phyloP scores from a whole-genome alignment of 257 asterid genomes.

The Lithospermum erythrorhizon region DNA sequence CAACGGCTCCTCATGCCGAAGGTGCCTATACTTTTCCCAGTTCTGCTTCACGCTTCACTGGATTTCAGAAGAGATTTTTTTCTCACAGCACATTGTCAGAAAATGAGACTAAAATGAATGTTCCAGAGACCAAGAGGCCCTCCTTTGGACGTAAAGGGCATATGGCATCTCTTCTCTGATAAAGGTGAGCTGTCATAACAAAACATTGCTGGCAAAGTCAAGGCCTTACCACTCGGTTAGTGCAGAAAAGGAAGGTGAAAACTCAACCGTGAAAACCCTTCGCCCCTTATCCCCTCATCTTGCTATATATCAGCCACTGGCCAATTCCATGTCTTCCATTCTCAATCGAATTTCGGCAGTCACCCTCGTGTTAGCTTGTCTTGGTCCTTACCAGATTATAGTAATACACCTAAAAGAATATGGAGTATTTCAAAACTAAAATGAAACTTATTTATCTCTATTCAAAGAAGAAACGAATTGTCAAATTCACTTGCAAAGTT shows the following conservation, averaged over 20 bases:
- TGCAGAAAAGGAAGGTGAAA: neutral
- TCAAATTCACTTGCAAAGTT: no score
- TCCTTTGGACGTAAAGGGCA: neutral
- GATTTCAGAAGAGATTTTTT: neutral
- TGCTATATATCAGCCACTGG: slow-evolving; percentile 5
- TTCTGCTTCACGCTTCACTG: neutral
- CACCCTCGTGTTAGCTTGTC: neutral
- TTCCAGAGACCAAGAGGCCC: neutral
- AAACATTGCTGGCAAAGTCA: neutral
- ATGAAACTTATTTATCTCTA: no score
- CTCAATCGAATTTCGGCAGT: slow-evolving; percentile 2
- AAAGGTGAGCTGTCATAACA: neutral
- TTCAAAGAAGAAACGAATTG: no score
- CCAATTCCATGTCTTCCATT: slow-evolving; percentile 6
- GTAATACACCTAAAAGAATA: no score
- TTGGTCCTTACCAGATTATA: slow-evolving; percentile 5
- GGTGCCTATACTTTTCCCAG: neutral
- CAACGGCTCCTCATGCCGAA: neutral
- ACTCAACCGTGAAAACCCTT: neutral
- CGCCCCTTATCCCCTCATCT: slow-evolving; percentile 12
- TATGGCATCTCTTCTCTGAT: neutral
- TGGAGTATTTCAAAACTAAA: no score
- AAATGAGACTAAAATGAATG: neutral
- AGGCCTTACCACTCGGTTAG: neutral
- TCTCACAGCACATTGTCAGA: neutral